Evolutionary conservation across 495 filamentous ascomycete species (phyloP).

Genomic region (Penicillium psychrofluorescens): DNA sequence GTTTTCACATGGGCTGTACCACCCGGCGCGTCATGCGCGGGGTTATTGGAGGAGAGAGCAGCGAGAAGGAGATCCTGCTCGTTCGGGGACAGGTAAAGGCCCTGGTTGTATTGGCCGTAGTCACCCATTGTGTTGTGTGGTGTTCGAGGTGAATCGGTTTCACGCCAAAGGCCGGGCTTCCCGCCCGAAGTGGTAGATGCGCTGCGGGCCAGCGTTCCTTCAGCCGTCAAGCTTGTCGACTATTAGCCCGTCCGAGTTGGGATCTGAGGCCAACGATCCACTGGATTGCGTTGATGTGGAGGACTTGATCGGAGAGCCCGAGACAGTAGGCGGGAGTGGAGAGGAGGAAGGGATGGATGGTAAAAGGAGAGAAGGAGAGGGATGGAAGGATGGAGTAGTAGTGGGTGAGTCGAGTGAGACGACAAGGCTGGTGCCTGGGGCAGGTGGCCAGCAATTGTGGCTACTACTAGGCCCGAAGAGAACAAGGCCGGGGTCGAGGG

Average conservation of each 20-base stretch:
- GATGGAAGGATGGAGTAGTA: conserved; percentile 1
- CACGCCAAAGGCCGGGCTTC: conserved; percentile 3
- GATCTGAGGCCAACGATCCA: no score
- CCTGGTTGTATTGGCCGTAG: conserved; percentile 33
- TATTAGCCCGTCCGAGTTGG: no score
- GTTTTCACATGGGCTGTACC: conserved; percentile 9
- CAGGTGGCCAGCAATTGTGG: not conserved
- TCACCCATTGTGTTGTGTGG: conserved; percentile 23
- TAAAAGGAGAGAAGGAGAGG: no score
- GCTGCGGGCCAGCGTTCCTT: no score
- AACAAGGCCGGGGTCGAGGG: not conserved
- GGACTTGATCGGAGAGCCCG: no score
- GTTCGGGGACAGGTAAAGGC: conserved; percentile 67
- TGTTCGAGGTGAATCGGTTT: not conserved
- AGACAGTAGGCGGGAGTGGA: not conserved
- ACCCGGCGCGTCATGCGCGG: conserved; percentile 10
- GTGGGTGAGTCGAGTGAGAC: conserved; percentile 1
- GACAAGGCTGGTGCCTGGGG: conserved; percentile 4
- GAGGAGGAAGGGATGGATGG: not conserved
- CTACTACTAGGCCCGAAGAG: not conserved
- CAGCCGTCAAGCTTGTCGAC: no score
- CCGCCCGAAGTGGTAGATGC: not conserved
- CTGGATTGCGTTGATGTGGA: no score
- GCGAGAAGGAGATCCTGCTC: conserved; percentile 85
- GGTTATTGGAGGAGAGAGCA: conserved; percentile 74